Base-by-base conservation (phyloP, 2,329 filamentous ascomycete genomes). In the Neurospora crassa region DNA sequence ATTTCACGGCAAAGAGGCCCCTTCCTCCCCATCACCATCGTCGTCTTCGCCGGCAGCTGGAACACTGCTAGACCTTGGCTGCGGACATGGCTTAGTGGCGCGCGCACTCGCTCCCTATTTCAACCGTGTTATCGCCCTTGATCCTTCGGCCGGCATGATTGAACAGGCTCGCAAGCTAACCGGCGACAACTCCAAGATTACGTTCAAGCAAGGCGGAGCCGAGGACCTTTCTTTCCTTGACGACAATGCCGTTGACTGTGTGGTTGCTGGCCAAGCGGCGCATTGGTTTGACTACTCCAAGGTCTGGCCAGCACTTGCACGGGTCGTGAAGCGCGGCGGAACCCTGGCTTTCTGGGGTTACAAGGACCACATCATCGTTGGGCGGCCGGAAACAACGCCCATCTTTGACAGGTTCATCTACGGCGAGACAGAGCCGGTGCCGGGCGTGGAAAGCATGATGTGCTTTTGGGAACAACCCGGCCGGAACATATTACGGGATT, bases 271-370 rank as follows among this genome's bases (percentile, higher is more conserved):
- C 8, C 88, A 91, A 76, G 84, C 89, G 8, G 88, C 88, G 53
- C 89, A 91, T 77, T 91, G 89, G 89, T 91, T 91, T 78, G 84
- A 90, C 77, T 88, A 87, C 76, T 53, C 73, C 8, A 82, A 80
- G 47, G 82, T 85, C 3, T 91, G 87, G 86, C 83, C 83, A 0
- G 85, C 87, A 75, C 77, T 91, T 71, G 80, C 80, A 11, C 82
- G 87, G 14, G 84, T 88, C 8, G 79, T 90, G 53, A 82, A 85
- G 68, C 78, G 79, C 1, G 86, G 86, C 16, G 89, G 88, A 18
- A 87, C 86, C 0, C 75, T 91, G n/a, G 88, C 88, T 0, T 88
- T 89, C 77, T 90, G 86, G 87, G 88, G 88, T 1, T 91, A 91
- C 78, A 88, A 87, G 76, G 89, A 91, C 78, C 88, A 87, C 76